Evolutionary conservation across 768 basidiomycete genomes (phyloP).

Genomic region (Termitomyces sp.): DNA sequence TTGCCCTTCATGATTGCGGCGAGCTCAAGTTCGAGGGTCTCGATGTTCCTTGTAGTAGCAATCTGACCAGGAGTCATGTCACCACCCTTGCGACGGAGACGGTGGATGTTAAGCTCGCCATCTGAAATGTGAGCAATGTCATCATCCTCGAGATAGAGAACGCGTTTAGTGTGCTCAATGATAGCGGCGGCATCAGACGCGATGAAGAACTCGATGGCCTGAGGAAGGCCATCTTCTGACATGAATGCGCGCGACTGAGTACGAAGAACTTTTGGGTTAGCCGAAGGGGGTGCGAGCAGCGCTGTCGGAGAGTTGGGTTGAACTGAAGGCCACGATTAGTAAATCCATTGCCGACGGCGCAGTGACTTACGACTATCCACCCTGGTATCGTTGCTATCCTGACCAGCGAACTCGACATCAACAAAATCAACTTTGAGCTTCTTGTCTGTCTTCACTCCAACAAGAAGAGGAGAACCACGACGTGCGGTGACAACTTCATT

Average conservation of each 20-base stretch:
- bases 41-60: conserved; percentile 86
- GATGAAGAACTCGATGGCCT: conserved; percentile 99
- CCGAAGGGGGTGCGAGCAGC: conserved; percentile 62
- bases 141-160: conserved; percentile 97
- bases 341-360: not conserved
- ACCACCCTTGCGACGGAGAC: conserved; percentile 84
- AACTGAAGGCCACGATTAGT: conserved; percentile 21
- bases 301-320: conserved; percentile 47
- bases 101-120: conserved; percentile 98
- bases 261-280: conserved; percentile 77
- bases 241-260: conserved; percentile 98
- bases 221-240: conserved; percentile 96
- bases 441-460: conserved; percentile 99
- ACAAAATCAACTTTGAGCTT: conserved; percentile 99
- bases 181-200: conserved; percentile 96
- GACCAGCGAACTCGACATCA: conserved; percentile 90
- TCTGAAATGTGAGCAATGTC: conserved; percentile 98
- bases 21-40: conserved; percentile 96
- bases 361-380: conserved; percentile 35
- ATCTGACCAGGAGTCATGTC: conserved; percentile 51
- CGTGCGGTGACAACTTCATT: conserved; percentile 95
- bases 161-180: conserved; percentile 98
- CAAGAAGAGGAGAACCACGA: conserved; percentile 91
- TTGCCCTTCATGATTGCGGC: conserved; percentile 99
- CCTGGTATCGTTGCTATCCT: conserved; percentile 45